phyloP scores from a whole-genome alignment of 116 monocot genomes.

The Papilionanthe hybrid region DNA sequence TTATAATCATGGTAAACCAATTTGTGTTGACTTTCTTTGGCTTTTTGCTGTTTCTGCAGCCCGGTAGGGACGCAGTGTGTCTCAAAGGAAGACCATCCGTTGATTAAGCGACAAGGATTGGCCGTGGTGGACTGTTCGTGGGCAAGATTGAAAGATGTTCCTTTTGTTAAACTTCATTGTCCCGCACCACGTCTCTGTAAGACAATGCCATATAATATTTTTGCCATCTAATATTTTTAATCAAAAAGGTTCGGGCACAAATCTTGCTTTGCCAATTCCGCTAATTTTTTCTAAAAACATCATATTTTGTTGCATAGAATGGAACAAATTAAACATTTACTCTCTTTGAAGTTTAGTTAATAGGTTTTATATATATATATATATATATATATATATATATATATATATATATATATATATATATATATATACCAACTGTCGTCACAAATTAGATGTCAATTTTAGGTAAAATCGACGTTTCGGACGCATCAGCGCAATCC shows the following conservation, averaged over 20 bases:
- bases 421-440: no score
- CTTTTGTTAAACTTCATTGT: conserved; percentile 91
- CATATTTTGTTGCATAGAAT: neutral
- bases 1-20: neutral
- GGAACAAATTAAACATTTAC: neutral
- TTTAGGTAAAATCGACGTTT: no score
- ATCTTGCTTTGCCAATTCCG: neutral
- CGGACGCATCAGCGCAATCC: no score
- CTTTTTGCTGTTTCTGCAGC: conserved; percentile 36
- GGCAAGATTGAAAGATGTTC: conserved; percentile 90
- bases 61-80: conserved; percentile 87
- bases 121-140: conserved; percentile 99
- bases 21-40: neutral
- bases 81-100: conserved; percentile 68
- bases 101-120: conserved; percentile 75
- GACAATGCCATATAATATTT: conserved; percentile 14
- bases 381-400: no score
- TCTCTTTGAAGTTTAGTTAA: neutral
- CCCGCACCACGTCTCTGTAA: conserved; percentile 78
- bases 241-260: neutral
- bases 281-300: neutral
- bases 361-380: no score
- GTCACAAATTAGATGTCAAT: no score
- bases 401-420: no score
- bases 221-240: neutral